Percentiles rank a stretch among this genome's conserved stretches.
Evolutionary conservation across 1,139 yeast genomes (phyloP).

Genomic region (Geotrichum cucujoidarum): DNA sequence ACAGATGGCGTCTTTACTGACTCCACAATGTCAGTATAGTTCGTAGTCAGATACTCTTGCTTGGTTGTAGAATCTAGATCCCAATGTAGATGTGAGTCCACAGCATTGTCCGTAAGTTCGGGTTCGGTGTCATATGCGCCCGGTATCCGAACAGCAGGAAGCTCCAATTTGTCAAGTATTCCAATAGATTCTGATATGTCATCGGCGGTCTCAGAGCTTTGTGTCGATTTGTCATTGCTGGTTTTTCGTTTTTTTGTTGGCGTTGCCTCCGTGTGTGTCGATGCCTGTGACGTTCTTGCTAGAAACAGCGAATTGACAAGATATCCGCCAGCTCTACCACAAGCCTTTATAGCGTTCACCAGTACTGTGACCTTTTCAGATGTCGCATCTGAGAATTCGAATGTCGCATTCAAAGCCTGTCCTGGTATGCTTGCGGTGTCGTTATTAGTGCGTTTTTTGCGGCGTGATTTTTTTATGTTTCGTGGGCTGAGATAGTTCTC

Average conservation of each 20-base stretch:
- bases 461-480: background rate
- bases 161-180: no score
- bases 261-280: background rate
- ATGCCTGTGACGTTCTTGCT: background rate
- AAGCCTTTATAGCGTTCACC: background rate
- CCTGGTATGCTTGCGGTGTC: no score
- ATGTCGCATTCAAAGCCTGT: background rate
- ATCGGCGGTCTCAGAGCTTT: background rate
- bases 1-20: background rate
- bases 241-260: background rate
- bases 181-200: no score
- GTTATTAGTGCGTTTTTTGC: no score
- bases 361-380: slow-evolving; percentile 2
- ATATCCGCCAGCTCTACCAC: slow-evolving; percentile 5
- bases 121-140: background rate
- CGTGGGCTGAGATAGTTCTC: background rate
- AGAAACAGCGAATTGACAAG: background rate
- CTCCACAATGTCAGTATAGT: background rate
- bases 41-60: background rate
- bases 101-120: background rate
- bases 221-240: background rate
- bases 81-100: background rate
- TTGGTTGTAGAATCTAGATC: background rate
- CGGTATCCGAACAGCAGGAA: no score
- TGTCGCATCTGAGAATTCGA: background rate